Base-by-base conservation (phyloP, 2,329 filamentous ascomycete species). In the Thelonectria rubi region DNA sequence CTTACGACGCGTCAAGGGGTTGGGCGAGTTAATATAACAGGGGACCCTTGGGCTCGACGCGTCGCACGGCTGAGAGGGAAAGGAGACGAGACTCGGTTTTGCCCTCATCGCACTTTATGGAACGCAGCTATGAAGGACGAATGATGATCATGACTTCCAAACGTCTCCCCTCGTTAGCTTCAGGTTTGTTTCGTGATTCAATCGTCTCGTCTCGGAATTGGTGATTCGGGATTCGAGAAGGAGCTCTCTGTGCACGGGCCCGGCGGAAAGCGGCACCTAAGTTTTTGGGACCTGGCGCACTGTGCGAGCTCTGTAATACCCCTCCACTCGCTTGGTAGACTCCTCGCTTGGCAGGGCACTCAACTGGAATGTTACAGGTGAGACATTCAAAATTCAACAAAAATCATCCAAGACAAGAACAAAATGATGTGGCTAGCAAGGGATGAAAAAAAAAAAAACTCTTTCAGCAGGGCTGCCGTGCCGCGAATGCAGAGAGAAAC, bases 31-130 rank as follows among this genome's bases (percentile, higher is more conserved):
- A 10, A 21, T 2, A 9, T 30, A n/a, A 6, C 50, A 54, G 43
- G 56, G 50, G 43, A 34, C 30, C 49, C 42, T 30, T 15, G 21
- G 42, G 43, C 17, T 49, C 47, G 49, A 49, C 56, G 48, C 37
- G 51, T 60, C 46, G 45, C 52, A 34, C 15, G 37, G 39, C 34
- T 20, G 39, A 42, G 17, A n/a, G 17, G 5, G 7, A 30, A 30
- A 30, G 26, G 26, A 30, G 26, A 8, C 26, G 26, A 30, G 26
- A 30, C 5, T 30, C 5, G 26, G 7, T 30, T 30, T 9, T 30
- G 26, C 7, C 5, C 3, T 30, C 5, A 24, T 30, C 26, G 7
- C 26, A 30, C 26, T 30, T 30, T 30, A 8, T 30, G 5, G 21
- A 30, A 30, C 5, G 4, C 26, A 30, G 26, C 26, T 8, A 30